phyloP scores from a whole-genome alignment of 2,329 filamentous ascomycete genomes.

The Fusarium siculi region DNA sequence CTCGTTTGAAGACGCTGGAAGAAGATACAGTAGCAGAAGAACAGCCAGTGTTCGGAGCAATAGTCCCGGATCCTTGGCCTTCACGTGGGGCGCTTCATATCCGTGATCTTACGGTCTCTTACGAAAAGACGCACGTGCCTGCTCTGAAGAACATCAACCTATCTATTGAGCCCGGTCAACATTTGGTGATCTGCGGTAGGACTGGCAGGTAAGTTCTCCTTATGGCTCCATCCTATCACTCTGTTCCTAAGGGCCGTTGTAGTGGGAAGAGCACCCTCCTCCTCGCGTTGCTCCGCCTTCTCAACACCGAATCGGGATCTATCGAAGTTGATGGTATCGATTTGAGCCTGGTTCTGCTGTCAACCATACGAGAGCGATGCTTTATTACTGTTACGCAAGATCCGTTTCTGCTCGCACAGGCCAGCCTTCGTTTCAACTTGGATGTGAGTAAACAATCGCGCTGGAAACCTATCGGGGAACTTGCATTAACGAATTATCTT shows the following conservation, averaged over 20 bases:
- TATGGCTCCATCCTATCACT: too few species aligned
- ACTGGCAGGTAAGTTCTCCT: constrained; percentile 3
- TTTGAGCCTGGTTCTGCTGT: accelerated
- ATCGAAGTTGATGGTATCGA: not conserved
- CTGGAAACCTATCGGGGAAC: not conserved
- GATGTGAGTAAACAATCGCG: not conserved
- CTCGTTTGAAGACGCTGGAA: not conserved
- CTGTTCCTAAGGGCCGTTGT: too few species aligned
- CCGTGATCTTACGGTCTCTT: not conserved
- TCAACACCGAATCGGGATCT: not conserved
- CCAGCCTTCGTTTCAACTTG: not conserved
- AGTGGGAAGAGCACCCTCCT: not conserved
- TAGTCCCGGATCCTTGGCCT: not conserved
- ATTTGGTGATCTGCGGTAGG: not conserved
- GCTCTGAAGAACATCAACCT: not conserved
- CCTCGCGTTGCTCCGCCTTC: not conserved
- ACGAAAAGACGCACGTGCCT: not conserved
- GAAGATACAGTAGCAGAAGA: not conserved
- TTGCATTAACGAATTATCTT: accelerated
- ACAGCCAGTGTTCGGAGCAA: accelerated
- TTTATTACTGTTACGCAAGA: not conserved
- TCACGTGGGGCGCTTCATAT: not conserved
- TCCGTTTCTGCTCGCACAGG: not conserved
- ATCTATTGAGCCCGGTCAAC: not conserved
- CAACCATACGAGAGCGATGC: not conserved